These are phyloP conservation scores for Barbarea vulgaris DNA, from an alignment of 345 rosid genomes.

Conservation along the genomic window DNA sequence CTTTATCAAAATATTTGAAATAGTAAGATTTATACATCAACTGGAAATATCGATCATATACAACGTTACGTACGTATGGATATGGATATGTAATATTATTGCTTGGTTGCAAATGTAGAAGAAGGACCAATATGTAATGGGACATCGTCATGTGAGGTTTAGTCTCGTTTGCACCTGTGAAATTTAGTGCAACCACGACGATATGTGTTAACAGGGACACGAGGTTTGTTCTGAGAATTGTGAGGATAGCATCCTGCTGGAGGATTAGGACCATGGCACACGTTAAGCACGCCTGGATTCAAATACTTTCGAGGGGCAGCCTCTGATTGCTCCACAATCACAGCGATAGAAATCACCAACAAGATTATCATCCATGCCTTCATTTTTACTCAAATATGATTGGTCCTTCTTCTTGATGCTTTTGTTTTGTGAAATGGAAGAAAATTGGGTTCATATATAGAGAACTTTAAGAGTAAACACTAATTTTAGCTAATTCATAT, in stretches of 20 bases:
- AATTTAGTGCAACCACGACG: background rate
- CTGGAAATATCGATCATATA: background rate
- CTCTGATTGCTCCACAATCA: conserved; percentile 22
- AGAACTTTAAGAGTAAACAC: background rate
- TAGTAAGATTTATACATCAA: background rate
- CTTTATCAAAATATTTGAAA: background rate
- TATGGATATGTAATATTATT: background rate
- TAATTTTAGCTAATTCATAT: conserved; percentile 7
- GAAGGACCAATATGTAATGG: background rate
- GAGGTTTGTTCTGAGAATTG: background rate
- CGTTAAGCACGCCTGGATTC: background rate
- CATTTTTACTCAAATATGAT: conserved; percentile 8
- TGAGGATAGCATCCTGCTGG: background rate
- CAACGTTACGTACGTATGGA: background rate
- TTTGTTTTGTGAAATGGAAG: conserved; percentile 10
- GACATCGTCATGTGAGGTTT: background rate
- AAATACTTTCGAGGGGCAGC: background rate
- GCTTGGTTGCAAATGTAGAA: background rate
- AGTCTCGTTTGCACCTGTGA: background rate
- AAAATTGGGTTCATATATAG: background rate
- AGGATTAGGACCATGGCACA: conserved; percentile 8
- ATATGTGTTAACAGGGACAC: background rate
- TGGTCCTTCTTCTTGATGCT: conserved; percentile 15
- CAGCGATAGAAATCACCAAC: conserved; percentile 20
- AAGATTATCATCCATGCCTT: conserved; percentile 26